These are phyloP conservation scores for Metschnikowia shivogae DNA, from an alignment of 805 yeast genomes.

Conservation along the genomic window DNA sequence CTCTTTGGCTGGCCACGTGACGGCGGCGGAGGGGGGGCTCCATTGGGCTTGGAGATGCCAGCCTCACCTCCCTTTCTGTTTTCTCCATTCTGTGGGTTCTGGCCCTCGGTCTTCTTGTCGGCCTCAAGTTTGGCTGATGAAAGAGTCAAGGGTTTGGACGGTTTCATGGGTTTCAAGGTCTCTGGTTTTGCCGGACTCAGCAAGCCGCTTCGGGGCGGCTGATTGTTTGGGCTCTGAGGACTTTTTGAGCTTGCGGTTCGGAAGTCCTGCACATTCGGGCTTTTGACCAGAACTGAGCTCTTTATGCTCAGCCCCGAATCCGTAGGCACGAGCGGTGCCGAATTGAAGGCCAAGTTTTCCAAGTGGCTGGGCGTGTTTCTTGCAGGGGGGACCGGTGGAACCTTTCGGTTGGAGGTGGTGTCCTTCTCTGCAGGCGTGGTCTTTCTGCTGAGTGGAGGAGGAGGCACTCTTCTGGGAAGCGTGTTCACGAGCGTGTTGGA, in stretches of 20 bases:
- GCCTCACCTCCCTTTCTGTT: no score
- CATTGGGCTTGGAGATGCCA: not conserved
- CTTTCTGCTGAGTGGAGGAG: conserved; percentile 25
- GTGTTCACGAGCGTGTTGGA: conserved; percentile 8
- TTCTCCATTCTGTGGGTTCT: not conserved
- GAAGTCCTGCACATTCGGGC: not conserved
- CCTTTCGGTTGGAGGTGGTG: not conserved
- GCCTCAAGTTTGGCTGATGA: conserved; percentile 14
- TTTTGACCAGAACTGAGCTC: not conserved
- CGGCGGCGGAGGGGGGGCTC: conserved; percentile 15
- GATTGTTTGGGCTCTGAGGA: no score
- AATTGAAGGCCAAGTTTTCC: conserved; percentile 28
- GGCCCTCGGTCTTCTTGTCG: not conserved
- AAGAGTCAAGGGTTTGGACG: conserved; percentile 15
- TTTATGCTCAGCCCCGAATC: conserved; percentile 18
- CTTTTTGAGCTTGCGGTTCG: no score
- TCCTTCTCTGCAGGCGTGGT: not conserved
- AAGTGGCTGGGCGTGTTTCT: conserved; percentile 8
- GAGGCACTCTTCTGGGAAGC: conserved; percentile 27
- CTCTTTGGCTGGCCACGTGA: conserved; percentile 10
- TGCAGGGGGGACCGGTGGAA: conserved; percentile 8
- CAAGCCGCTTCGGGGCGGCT: no score
- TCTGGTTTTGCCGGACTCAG: conserved; percentile 10
- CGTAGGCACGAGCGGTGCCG: conserved; percentile 38
- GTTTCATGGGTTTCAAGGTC: conserved; percentile 18